Conservation (phyloP, 139 green algal species). For the Chlorella vulgaris region DNA sequence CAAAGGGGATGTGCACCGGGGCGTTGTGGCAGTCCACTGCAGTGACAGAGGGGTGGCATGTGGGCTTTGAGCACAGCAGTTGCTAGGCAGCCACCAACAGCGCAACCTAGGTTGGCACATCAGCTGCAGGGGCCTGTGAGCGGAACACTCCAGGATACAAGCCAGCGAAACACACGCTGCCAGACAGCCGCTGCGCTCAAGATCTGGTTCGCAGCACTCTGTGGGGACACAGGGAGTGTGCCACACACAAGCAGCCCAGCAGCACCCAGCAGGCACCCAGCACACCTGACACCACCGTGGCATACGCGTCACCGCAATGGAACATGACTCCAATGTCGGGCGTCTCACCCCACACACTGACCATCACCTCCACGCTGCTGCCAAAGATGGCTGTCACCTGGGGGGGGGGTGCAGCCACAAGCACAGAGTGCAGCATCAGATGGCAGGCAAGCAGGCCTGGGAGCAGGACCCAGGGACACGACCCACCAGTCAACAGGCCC, state of each 20-base stretch:
- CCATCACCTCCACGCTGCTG: slow-evolving; percentile 76
- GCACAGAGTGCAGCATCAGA: not conserved
- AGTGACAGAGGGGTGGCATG: not conserved
- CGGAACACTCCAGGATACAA: not conserved
- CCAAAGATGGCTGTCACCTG: slow-evolving; percentile 83
- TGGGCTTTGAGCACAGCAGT: not conserved
- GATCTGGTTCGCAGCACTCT: not conserved
- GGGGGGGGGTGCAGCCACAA: not conserved
- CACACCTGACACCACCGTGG: slow-evolving; percentile 68
- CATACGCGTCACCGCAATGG: slow-evolving; percentile 75
- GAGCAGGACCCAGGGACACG: too few species aligned
- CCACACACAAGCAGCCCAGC: not conserved
- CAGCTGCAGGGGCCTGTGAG: too few species aligned
- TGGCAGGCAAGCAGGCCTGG: too few species aligned
- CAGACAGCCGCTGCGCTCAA: not conserved
- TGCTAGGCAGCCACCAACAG: not conserved
- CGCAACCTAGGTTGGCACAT: too few species aligned
- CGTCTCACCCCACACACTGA: slow-evolving; percentile 77
- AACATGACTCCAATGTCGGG: slow-evolving; percentile 62
- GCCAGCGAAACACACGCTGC: not conserved
- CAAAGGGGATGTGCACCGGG: slow-evolving; percentile 43
- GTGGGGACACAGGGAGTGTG: too few species aligned
- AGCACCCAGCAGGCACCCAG: slow-evolving; percentile 52
- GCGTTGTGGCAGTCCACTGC: slow-evolving; percentile 9
- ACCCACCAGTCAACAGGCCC: too few species aligned